Conservation (phyloP, 495 filamentous ascomycete species). For the Neurospora intermedia region DNA sequence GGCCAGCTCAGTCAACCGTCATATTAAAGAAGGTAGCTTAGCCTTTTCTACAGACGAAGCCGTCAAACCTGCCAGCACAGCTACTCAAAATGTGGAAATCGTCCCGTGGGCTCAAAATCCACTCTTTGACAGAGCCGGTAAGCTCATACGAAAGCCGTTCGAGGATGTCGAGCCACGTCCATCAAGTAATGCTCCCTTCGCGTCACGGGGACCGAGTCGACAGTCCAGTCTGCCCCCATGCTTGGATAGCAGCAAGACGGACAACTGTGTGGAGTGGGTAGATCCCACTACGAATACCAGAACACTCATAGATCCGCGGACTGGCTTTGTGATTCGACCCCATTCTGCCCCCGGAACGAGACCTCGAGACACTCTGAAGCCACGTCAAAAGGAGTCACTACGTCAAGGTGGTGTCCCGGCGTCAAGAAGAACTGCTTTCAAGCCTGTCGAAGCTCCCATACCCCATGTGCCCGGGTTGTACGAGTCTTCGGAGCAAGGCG, state of each 20-base stretch:
- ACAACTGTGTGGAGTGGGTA: slow-evolving; percentile 49
- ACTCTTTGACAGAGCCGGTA: slow-evolving; percentile 22
- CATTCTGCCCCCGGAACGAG: background rate
- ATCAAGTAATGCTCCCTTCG: background rate
- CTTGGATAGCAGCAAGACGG: background rate
- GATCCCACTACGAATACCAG: slow-evolving; percentile 53
- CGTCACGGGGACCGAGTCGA: background rate
- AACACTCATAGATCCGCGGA: slow-evolving; percentile 28
- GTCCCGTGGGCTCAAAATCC: background rate
- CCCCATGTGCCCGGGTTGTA: slow-evolving; percentile 22
- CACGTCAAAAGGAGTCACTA: background rate
- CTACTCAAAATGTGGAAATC: slow-evolving; percentile 5
- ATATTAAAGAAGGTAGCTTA: background rate
- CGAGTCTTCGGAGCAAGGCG: background rate
- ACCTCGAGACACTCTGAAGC: background rate
- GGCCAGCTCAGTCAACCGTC: background rate
- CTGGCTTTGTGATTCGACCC: slow-evolving; percentile 17
- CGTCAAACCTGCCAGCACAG: background rate
- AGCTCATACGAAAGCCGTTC: slow-evolving; percentile 28
- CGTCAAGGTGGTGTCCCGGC: background rate
- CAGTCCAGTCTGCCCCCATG: background rate
- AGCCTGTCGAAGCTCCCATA: slow-evolving; percentile 24
- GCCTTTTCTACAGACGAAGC: background rate
- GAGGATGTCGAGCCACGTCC: slow-evolving; percentile 16
- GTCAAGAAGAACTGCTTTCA: slow-evolving; percentile 24